Conservation (phyloP, 208 protist genomes). For the Wallacemonas sp. region DNA sequence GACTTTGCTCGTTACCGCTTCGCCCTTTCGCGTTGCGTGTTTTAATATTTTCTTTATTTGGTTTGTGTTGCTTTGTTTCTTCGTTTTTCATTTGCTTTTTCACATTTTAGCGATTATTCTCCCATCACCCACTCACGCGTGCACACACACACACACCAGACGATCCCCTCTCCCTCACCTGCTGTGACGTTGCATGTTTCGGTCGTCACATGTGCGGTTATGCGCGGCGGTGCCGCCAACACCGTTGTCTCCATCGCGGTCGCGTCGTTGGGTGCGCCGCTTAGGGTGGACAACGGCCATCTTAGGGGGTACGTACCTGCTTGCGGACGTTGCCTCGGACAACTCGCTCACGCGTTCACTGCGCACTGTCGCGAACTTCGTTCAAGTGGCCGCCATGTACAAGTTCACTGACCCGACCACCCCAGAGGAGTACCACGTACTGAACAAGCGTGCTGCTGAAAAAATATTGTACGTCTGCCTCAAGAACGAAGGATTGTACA, state of each 20-base stretch:
- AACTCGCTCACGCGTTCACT: slow-evolving; percentile 66
- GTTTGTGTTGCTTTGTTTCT: slow-evolving; percentile 19
- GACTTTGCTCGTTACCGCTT: not conserved
- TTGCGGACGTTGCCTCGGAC: slow-evolving; percentile 47
- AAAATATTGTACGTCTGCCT: slow-evolving; percentile 60
- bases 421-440: slow-evolving; percentile 42
- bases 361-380: slow-evolving; percentile 37
- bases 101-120: slow-evolving; percentile 1
- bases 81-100: slow-evolving; percentile 7
- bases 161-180: not conserved
- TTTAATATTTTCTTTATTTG: slow-evolving; percentile 22
- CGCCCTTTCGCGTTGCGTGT: too few relatives aligned
- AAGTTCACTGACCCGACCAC: slow-evolving; percentile 60
- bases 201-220: not conserved
- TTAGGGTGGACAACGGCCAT: slow-evolving; percentile 19
- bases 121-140: too few relatives aligned
- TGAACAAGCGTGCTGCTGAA: slow-evolving; percentile 48
- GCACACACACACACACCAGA: too few relatives aligned
- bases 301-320: slow-evolving; percentile 18
- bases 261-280: slow-evolving; percentile 27
- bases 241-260: slow-evolving; percentile 1
- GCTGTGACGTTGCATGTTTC: not conserved
- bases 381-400: slow-evolving; percentile 52
- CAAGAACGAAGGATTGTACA: slow-evolving; percentile 87
- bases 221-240: not conserved